Conservation (phyloP, 768 basidiomycete species). For the Kwoniella botswanensis region DNA sequence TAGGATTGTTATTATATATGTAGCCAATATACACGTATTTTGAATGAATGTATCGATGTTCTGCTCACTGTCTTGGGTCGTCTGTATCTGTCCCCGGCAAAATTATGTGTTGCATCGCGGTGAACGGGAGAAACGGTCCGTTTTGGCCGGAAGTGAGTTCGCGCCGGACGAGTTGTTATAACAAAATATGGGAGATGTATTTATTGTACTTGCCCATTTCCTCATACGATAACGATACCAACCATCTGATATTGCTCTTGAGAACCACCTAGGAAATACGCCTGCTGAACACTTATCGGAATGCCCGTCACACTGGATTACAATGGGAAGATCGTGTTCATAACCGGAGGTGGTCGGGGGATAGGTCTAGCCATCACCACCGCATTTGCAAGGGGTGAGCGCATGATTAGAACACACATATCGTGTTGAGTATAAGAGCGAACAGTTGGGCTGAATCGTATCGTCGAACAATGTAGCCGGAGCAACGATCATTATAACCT, state of each 20-base stretch:
- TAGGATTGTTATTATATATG: slow-evolving; percentile 11
- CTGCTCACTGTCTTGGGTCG: no score
- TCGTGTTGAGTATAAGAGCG: neutral
- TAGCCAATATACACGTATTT: slow-evolving; percentile 20
- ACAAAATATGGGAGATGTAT: no score
- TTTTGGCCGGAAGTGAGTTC: no score
- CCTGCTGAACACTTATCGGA: no score
- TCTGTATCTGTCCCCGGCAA: neutral
- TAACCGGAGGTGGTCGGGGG: slow-evolving; percentile 61
- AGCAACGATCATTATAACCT: slow-evolving; percentile 69
- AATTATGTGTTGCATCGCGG: neutral
- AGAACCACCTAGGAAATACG: no score
- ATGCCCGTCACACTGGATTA: slow-evolving; percentile 50
- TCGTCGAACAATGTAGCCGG: slow-evolving; percentile 59
- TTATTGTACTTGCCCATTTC: no score
- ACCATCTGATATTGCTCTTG: no score
- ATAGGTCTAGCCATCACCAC: slow-evolving; percentile 67
- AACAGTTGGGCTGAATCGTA: neutral
- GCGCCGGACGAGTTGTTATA: no score
- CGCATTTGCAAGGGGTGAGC: slow-evolving; percentile 62
- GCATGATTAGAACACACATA: neutral
- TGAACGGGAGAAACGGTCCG: no score
- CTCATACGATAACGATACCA: no score
- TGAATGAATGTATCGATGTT: neutral
- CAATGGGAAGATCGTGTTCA: slow-evolving; percentile 53